Percentiles rank a stretch among this genome's conserved stretches.
Evolutionary conservation across 2,329 filamentous ascomycete species (phyloP).

Genomic region (Dactylella cylindrospora): DNA sequence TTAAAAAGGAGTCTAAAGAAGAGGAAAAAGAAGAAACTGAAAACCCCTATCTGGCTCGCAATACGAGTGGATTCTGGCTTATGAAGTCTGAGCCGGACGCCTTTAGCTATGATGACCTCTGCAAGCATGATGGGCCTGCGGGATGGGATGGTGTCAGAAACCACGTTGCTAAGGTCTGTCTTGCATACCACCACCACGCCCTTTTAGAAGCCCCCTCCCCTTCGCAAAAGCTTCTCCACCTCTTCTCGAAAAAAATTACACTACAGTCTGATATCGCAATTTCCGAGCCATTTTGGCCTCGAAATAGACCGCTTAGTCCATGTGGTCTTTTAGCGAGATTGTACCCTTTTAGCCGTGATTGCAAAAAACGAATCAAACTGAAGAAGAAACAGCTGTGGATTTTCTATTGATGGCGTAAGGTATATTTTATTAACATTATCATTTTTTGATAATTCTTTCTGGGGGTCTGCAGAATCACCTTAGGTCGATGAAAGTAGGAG

Average conservation of each 20-base stretch:
- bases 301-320: constrained; percentile 31
- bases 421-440: background rate
- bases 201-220: constrained; percentile 18
- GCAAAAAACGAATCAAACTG: constrained; percentile 47
- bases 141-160: constrained; percentile 78
- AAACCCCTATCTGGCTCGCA: constrained; percentile 1
- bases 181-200: constrained; percentile 3
- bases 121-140: constrained; percentile 71
- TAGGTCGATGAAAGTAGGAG: constrained; percentile 84
- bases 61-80: constrained; percentile 64
- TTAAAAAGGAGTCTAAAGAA: constrained; percentile 3
- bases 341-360: constrained; percentile 44
- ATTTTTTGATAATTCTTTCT: constrained; percentile 18
- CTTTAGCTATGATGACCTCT: constrained; percentile 81
- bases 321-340: constrained; percentile 43
- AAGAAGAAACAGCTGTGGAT: constrained; percentile 3
- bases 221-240: constrained; percentile 1
- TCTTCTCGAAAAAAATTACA: constrained; percentile 1
- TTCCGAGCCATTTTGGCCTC: constrained; percentile 26
- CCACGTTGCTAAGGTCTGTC: constrained; percentile 29
- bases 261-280: constrained; percentile 25
- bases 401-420: background rate
- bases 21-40: constrained; percentile 14
- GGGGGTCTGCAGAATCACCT: constrained; percentile 67
- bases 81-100: constrained; percentile 88